A percentile compares a stretch with the other conserved stretches of the same genome.
phyloP scores from a whole-genome alignment of 192 early-diverging fungal genomes.

The Entomortierella parvispora region DNA sequence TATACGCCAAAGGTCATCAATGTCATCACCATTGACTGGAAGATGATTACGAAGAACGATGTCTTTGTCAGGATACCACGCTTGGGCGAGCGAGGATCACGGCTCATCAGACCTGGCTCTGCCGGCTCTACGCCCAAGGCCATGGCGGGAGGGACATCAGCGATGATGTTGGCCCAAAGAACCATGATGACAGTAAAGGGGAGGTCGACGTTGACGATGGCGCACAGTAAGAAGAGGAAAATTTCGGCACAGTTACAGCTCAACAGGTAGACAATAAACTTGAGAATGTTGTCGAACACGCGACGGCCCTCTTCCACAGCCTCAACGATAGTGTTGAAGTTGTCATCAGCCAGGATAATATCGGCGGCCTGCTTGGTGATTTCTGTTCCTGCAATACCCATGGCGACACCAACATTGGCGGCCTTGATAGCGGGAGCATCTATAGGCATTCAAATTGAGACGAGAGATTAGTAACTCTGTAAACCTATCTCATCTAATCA shows the following conservation, averaged over 20 bases:
- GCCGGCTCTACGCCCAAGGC: slow-evolving; percentile 91
- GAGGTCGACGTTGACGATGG: slow-evolving; percentile 78
- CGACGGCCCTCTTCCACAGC: slow-evolving; percentile 93
- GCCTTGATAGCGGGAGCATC: slow-evolving; percentile 97
- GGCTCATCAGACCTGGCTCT: slow-evolving; percentile 87
- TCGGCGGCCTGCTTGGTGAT: slow-evolving; percentile 99
- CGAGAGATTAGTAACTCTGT: not conserved
- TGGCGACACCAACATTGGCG: slow-evolving; percentile 96
- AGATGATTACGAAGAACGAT: slow-evolving; percentile 71
- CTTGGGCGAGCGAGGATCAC: slow-evolving; percentile 80
- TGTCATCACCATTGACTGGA: slow-evolving; percentile 81
- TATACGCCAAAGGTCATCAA: slow-evolving; percentile 71
- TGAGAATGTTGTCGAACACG: slow-evolving; percentile 98
- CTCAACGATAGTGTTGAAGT: slow-evolving; percentile 95
- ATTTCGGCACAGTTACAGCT: slow-evolving; percentile 97
- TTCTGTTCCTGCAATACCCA: slow-evolving; percentile 96
- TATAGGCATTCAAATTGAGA: slow-evolving; percentile 1
- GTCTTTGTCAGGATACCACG: slow-evolving; percentile 76
- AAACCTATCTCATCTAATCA: slow-evolving; percentile 5
- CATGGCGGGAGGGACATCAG: slow-evolving; percentile 96
- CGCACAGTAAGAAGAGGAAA: slow-evolving; percentile 83
- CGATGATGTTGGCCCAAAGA: slow-evolving; percentile 96
- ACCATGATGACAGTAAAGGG: slow-evolving; percentile 96
- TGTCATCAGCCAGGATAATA: slow-evolving; percentile 93
- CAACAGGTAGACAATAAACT: slow-evolving; percentile 96